These are phyloP conservation scores for Ustilago trichophora DNA, from an alignment of 1,284 basidiomycete species.

Conservation along the genomic window DNA sequence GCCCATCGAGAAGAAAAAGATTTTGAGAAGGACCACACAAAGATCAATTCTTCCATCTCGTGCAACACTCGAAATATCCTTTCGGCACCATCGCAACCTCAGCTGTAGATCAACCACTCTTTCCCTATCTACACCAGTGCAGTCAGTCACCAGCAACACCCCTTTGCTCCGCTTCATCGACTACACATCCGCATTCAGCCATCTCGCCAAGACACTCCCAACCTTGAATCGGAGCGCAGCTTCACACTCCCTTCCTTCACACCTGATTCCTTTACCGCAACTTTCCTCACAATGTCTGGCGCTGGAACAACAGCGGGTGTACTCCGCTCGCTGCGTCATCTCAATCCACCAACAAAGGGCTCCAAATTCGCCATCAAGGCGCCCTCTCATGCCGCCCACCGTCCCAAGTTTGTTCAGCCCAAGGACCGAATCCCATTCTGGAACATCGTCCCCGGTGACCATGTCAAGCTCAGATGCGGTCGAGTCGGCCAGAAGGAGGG, in stretches of 20 bases:
- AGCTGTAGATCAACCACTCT: too few relatives aligned
- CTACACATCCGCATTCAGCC: too few relatives aligned
- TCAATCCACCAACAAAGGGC: slow-evolving; percentile 56
- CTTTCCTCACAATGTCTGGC: slow-evolving; percentile 18
- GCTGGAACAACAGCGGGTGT: slow-evolving; percentile 42
- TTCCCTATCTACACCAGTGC: too few relatives aligned
- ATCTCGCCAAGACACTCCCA: too few relatives aligned
- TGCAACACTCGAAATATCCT: background rate
- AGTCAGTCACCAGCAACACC: too few relatives aligned
- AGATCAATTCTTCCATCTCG: background rate
- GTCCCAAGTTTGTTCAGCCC: slow-evolving; percentile 64
- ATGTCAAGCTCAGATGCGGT: slow-evolving; percentile 64
- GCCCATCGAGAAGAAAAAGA: slow-evolving; percentile 24
- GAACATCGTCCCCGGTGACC: slow-evolving; percentile 67
- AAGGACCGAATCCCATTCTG: slow-evolving; percentile 67
- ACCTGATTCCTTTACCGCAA: background rate
- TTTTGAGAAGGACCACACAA: slow-evolving; percentile 11
- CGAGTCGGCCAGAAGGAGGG: slow-evolving; percentile 49
- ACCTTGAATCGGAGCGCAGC: too few relatives aligned
- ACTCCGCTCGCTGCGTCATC: slow-evolving; percentile 65
- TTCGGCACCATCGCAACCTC: background rate
- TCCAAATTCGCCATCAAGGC: slow-evolving; percentile 61
- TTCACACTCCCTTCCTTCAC: too few relatives aligned
- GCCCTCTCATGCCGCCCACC: slow-evolving; percentile 62
- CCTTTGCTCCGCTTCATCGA: too few relatives aligned